Evolutionary conservation across 2,329 filamentous ascomycete species (phyloP), one percentile per base, ranked within the genome.

Genomic region (Cadophora malorum): DNA sequence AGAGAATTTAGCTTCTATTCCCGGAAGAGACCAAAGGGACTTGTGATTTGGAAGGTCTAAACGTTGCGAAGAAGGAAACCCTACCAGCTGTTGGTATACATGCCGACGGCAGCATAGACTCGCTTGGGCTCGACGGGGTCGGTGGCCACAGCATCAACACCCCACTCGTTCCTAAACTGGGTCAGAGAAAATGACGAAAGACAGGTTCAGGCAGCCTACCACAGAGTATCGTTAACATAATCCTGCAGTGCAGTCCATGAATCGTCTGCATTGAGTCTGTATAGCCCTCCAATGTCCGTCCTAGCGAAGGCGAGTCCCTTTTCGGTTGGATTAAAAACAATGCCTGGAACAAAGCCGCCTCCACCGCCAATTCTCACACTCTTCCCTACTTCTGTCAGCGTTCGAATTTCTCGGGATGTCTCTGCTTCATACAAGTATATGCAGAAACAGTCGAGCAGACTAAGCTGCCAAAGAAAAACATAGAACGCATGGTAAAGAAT

Each of bases 281-380:
- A 87, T 12, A 85, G 79, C 9, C 86, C 85, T 21, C 86, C 85
- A 69, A 88, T 87, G 68, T 88, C 85, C 2, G 86, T 86, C 49
- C 85, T 80, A 28, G 83, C 84, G 71, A 87, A 88, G 1, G 84
- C 84, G 7, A 87, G 76, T 5, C 84, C 85, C 69, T 82, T 79
- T 6, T 76, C 77, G 45, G 78, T 82, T 4, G 83, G 84, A 71
- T 88, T 85, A 77, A 87, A 88, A n/a, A 85, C 80, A 63, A 88
- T 85, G 25, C 85, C 82, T 4, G 84, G 81, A 4, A 85, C 80
- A 72, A 88, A 88, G 38, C 86, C 86, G 63, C 86, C 85, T 16
- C 86, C 86, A 19, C 85, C 72, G 12, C 63, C 65, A 52, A 63
- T 64, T 38, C 58, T 59, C 1, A 67, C 45, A 63, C 50, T 66